Evolutionary conservation across 2,329 filamentous ascomycete species (phyloP), one percentile per base, ranked within the genome.

Genomic region (Rutstroemia sydowiana): DNA sequence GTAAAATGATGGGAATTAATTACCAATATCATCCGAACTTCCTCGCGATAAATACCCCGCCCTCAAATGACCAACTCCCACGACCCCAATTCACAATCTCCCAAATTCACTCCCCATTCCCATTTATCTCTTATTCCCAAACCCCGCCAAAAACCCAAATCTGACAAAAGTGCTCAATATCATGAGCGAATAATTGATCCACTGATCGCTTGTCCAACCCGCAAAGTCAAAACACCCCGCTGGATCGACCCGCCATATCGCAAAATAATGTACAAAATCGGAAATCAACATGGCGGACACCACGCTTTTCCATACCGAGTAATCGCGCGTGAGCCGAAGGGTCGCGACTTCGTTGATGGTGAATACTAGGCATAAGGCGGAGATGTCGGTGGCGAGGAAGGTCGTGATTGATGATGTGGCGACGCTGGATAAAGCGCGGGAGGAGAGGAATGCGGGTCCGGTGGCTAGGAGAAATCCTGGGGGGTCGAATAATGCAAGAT

Each of bases 171-270:
- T 57, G 2, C 68, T 67, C 32, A 61, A 58, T 40, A 63, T 60
- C 23, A 70, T 60, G 48, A 65, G 63, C 21, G 58, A 53, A 53
- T 70, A 60, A 14, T 70, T 69, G 30, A 71, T 57, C 62, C 64
- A 68, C 53, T 73, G 71, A 56, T 69, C 65, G 16, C 53, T 44
- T 18, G 62, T 63, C 71, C 70, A 73, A 2, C 45, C 37, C 48
- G 51, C 21, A 5, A 65, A 57, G 28, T 58, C 57, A 10, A 63
- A 40, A 26, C 65, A 59, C 11, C 56, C 56, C 21, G 55, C 57
- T 5, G 62, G 57, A 3, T 65, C 67, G 58, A 70, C 61, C 26
- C 64, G 60, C 51, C 58, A 69, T 5, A 61, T 61, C 4, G 67
- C 69, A 58, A 66, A 64, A 21, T 68, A 32, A 59, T 69, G 66